phyloP scores from a whole-genome alignment of 2,329 filamentous ascomycete species.

The Alternaria ventricosa region DNA sequence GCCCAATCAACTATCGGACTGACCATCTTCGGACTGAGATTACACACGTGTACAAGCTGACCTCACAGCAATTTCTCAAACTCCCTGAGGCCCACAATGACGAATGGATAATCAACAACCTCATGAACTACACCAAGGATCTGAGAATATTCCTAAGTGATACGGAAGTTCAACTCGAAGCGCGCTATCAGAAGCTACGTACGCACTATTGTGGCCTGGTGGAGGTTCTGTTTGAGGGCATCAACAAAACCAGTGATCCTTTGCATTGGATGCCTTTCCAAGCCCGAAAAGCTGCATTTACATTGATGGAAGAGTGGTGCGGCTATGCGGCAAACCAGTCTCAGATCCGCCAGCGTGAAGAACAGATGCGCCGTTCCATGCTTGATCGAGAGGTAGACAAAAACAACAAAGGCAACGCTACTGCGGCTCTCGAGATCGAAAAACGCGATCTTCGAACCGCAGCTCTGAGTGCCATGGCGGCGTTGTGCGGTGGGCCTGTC shows the following conservation, averaged over 20 bases:
- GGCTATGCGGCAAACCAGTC: slow-evolving; percentile 91
- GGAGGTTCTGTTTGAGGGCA: slow-evolving; percentile 90
- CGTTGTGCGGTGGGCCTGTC: slow-evolving; percentile 83
- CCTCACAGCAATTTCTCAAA: slow-evolving; percentile 85
- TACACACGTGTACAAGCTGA: slow-evolving; percentile 94
- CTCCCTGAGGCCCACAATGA: slow-evolving; percentile 80
- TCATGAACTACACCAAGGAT: slow-evolving; percentile 89
- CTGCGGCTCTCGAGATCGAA: slow-evolving; percentile 94
- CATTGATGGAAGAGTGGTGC: slow-evolving; percentile 99
- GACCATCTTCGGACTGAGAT: slow-evolving; percentile 91
- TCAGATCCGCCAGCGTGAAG: slow-evolving; percentile 81
- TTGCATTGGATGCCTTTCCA: slow-evolving; percentile 98
- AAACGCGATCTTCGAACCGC: slow-evolving; percentile 90
- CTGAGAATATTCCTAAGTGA: slow-evolving; percentile 95
- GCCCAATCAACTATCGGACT: slow-evolving; percentile 77
- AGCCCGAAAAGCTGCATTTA: slow-evolving; percentile 91
- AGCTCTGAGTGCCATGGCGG: slow-evolving; percentile 93
- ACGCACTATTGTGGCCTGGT: slow-evolving; percentile 94
- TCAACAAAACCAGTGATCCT: slow-evolving; percentile 83
- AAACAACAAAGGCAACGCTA: slow-evolving; percentile 77
- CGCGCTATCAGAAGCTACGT: slow-evolving; percentile 89
- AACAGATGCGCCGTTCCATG: slow-evolving; percentile 84
- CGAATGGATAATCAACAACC: slow-evolving; percentile 87
- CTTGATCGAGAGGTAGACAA: slow-evolving; percentile 77
- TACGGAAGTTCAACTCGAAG: slow-evolving; percentile 90